Base-by-base conservation (phyloP, 306 rosid genomes). In the Acmispon strigosus region DNA sequence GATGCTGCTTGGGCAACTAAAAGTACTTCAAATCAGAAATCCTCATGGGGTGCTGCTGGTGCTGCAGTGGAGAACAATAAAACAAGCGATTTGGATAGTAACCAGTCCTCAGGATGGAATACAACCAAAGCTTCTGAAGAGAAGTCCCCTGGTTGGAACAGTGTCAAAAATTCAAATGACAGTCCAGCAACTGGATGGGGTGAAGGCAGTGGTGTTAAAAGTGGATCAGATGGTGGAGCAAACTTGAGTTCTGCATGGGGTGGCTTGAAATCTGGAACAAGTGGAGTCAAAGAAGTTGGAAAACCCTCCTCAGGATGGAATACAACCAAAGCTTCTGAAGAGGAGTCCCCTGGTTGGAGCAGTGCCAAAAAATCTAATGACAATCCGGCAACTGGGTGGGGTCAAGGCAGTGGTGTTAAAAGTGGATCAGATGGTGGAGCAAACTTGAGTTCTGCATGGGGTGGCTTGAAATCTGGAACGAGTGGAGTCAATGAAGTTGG, bases 1-100 rank as follows among this genome's bases (percentile, higher is more conserved):
- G 86, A 84, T 72, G 51, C 82, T 62, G 77, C 89, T 45, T 90
- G 98, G 98, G 93, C 61, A 8, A 79, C 77, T 78, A 84, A 84
- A 78, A 80, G 48, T 4, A 70, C 82, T 57, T 73, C 91, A 42
- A 81, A 66, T 36, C 75, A 70, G 47, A 84, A 54, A 50, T 78
- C 86, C 0, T 62, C 97, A 52, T 93, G 98, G 97, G 96, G 92
- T 73, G 80, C 88, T 41, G 84, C 86, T 4, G 96, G 92, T 73
- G 80, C 89, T 42, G 84, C 86, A 5, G 74, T 69, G 14, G 56
- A 75, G n/a, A 83, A 71, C 58, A 66, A 66, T 27, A 84, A 82
- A 76, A 58, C 82, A 11, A 12, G 43, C 14, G 20, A 54, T 49
- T 20, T 5, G 2, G 70, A 66, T 58, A 75, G 64, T 42, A 69